phyloP scores from a whole-genome alignment of 768 basidiomycete genomes.

The Rossbeevera mucosa region DNA sequence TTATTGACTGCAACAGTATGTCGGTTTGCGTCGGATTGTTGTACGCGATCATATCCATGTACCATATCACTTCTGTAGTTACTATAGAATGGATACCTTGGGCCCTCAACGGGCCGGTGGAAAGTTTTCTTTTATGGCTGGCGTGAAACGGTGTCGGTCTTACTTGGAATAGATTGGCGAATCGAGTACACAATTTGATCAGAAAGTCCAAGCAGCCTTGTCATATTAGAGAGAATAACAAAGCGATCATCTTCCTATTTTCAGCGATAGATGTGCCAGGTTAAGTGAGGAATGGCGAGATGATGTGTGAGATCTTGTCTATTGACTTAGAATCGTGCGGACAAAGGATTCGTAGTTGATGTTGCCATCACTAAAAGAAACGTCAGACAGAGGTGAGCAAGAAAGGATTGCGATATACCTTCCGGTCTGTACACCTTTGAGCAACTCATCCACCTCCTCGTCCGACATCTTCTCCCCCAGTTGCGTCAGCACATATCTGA shows the following conservation, averaged over 20 bases:
- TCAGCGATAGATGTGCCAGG: not conserved
- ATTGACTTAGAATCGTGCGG: constrained; percentile 89
- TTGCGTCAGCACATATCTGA: constrained; percentile 86
- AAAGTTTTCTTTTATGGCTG: not conserved
- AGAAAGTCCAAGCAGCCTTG: not conserved
- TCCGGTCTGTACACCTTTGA: constrained; percentile 93
- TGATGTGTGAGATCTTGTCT: constrained; percentile 13
- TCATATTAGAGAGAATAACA: not conserved
- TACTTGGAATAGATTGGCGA: not conserved
- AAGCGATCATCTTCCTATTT: not conserved
- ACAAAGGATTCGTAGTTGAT: constrained; percentile 98
- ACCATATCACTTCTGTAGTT: constrained; percentile 2
- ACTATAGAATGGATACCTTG: not conserved
- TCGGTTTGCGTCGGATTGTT: not conserved
- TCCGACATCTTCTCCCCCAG: constrained; percentile 98
- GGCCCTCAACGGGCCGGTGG: constrained; percentile 12
- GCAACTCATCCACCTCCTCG: constrained; percentile 95
- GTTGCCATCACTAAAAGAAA: constrained; percentile 74
- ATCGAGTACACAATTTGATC: not conserved
- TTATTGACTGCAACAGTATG: not conserved
- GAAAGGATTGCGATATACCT: constrained; percentile 50
- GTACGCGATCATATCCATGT: not conserved
- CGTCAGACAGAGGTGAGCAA: not conserved
- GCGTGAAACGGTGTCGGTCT: not conserved
- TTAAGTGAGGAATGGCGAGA: not conserved